Conservation (phyloP, 1,139 yeast genomes). For the Spencermartinsiella ligniputridi region DNA sequence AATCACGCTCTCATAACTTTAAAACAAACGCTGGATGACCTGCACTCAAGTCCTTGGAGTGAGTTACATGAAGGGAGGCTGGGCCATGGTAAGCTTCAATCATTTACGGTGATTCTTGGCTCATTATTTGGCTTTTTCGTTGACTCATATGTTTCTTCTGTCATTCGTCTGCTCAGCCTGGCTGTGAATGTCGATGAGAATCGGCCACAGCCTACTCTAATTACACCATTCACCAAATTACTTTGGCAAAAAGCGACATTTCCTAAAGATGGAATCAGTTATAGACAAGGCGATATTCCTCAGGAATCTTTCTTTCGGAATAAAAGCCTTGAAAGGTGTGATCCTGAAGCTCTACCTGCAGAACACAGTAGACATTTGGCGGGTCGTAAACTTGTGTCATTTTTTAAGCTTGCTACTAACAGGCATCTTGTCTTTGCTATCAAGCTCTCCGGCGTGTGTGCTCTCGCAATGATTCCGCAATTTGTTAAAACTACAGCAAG, state of each 20-base stretch:
- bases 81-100: background rate
- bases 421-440: slow-evolving; percentile 25
- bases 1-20: background rate
- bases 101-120: background rate
- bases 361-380: slow-evolving; percentile 26
- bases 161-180: background rate
- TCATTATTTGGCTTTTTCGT: background rate
- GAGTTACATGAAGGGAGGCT: background rate
- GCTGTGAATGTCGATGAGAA: slow-evolving; percentile 15
- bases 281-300: slow-evolving; percentile 2
- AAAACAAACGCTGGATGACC: background rate
- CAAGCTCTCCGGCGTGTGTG: slow-evolving; percentile 26
- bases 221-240: slow-evolving; percentile 16
- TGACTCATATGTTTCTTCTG: background rate
- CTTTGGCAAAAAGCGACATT: slow-evolving; percentile 4
- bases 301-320: background rate
- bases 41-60: background rate
- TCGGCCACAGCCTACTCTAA: slow-evolving; percentile 18
- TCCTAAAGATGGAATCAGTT: background rate
- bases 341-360: slow-evolving; percentile 35
- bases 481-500: slow-evolving; percentile 27
- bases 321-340: slow-evolving; percentile 6
- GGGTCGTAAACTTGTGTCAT: slow-evolving; percentile 21
- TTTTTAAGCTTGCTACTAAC: slow-evolving; percentile 14
- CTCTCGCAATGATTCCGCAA: slow-evolving; percentile 27